Conservation (phyloP, 257 asterid species). For the Solanum dulcamara region DNA sequence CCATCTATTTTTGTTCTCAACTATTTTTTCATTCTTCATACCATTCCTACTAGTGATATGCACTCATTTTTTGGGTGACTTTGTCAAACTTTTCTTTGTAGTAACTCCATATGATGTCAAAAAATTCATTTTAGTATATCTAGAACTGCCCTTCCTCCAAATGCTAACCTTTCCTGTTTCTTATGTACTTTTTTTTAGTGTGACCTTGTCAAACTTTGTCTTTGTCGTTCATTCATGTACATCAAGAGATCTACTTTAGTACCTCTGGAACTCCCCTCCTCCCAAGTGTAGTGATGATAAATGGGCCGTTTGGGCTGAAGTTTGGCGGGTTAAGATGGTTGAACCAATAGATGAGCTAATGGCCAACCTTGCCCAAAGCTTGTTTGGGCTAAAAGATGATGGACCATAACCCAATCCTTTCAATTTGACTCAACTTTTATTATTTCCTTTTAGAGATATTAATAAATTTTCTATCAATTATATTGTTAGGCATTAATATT, state of each 20-base stretch:
- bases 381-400: neutral
- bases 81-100: neutral
- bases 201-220: neutral
- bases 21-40: neutral
- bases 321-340: neutral
- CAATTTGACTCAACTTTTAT: neutral
- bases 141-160: neutral
- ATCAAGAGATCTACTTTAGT: neutral
- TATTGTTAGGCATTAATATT: neutral
- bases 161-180: neutral
- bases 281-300: neutral
- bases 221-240: neutral
- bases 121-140: neutral
- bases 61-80: neutral
- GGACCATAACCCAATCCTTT: neutral
- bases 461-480: neutral
- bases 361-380: neutral
- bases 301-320: neutral
- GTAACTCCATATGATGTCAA: neutral
- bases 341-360: neutral
- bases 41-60: neutral
- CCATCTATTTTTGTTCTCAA: neutral
- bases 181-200: neutral
- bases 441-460: neutral
- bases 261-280: neutral